Evolutionary conservation across 2,329 filamentous ascomycete genomes (phyloP), one percentile per base, ranked within the genome.

Genomic region (Tolypocladium ovalisporum): DNA sequence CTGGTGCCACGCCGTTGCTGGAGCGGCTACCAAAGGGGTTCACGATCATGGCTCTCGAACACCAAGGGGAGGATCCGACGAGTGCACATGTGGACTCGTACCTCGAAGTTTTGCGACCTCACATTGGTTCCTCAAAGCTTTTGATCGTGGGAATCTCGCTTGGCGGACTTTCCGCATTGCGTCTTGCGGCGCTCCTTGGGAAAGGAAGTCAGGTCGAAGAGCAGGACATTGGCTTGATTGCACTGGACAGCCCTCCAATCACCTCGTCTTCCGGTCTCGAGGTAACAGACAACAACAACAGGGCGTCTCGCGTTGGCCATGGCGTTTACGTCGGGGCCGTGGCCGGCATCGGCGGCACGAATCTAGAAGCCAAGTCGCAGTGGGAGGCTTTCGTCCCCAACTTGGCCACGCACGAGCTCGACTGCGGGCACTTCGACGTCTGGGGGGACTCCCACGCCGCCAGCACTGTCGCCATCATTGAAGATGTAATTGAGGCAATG

Each of bases 231-330:
- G 36, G 47, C 37, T 42, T 56, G 47, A 15, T 56, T 13, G 55
- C 55, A 7, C 55, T 56, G 34, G 55, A 56, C 49, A 56, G 55
- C n/a, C 55, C 55, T 36, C 35, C 44, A 17, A 51, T 51, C 10
- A 27, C 27, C 34, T 27, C 15, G 9, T 55, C n/a, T 32, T 42
- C 42, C 10, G 34, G 36, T 3, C 54, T 55, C 40, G 42, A 36
- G 27, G 9, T 9, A 9, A 22, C 15, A 32, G 17, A 34, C n/a
- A 27, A 27, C 17, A 27, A 27, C 17, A 7, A 37, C 6, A 29
- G 17, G 44, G 3, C 6, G 44, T 19, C 15, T 29, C 7, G 15
- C 2, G 27, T 47, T 27, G 44, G 44, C 44, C 24, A 29, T 10
- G 44, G 13, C 15, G 44, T 24, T 17, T 47, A 47, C 44, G 29